Base-by-base conservation (phyloP, 768 basidiomycete genomes). In the Lepiota subincarnata region DNA sequence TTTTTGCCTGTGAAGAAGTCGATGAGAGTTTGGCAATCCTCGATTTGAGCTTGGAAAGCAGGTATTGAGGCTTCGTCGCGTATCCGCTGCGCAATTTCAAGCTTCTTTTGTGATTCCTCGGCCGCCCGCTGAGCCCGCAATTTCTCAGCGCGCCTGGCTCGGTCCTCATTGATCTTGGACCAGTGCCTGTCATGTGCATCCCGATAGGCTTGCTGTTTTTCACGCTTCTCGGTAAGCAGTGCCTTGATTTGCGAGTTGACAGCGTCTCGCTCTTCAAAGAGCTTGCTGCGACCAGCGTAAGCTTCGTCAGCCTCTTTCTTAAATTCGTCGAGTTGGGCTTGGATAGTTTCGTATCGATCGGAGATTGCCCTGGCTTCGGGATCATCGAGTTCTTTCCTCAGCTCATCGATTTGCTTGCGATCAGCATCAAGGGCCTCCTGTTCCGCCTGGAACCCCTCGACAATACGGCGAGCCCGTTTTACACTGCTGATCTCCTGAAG, bases 11-110 rank as follows among this genome's bases (percentile, higher is more conserved):
- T 84, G 70, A 97, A 84, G 64, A 77, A 84, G 68, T 93, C 88
- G 65, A 96, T 86, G 59, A 97, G 82, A 3, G 89, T 96, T 64
- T 91, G 87, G 73, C 94, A 98, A 67, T 98, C 97, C 73, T 98
- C 92, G 62, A 99, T 93, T 67, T 98, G 84, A 49, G 84, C 78
- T 63, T 92, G 90, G 78, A 82, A 98, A 0, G 97, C 97, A 22
- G 97, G 95, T 19, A 78, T 64, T 55, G 85, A 82, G 19, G 97
- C 97, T 66, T 98, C 94, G 55, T 99, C 97, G 48, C 89, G 84
- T 43, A 98, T 68, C 36, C 83, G 86, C 59, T 88, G 81, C 8
- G 82, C 86, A 55, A 86, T 76, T 65, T 93, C 92, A 68, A 85
- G 73, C 66, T 82, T 87, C 75, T 89, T 92, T 63, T 82, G 78